These are phyloP conservation scores for Fusarium sp. DNA, from an alignment of 2,329 filamentous ascomycete species.

Conservation along the genomic window DNA sequence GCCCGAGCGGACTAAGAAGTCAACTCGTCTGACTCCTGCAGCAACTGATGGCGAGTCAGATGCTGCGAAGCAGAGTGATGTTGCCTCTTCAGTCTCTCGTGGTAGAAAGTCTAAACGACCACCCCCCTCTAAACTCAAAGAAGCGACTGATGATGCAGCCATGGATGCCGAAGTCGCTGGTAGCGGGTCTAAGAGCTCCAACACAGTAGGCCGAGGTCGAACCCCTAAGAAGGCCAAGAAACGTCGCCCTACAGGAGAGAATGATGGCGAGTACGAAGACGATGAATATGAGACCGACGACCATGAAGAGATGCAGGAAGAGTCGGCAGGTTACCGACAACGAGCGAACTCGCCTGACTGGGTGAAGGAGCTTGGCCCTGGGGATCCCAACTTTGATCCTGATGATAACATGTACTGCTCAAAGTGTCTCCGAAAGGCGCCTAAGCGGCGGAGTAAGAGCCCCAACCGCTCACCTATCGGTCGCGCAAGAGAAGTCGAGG, in stretches of 20 bases:
- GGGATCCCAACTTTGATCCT: conserved; percentile 41
- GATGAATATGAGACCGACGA: conserved; percentile 11
- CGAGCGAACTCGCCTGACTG: conserved; percentile 44
- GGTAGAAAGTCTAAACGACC: background rate
- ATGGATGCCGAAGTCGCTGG: background rate
- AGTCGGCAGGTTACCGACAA: background rate
- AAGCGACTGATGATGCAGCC: background rate
- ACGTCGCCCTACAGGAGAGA: background rate
- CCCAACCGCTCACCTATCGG: conserved; percentile 25
- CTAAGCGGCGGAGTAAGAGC: conserved; percentile 39
- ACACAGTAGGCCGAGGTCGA: background rate
- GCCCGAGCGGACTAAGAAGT: background rate
- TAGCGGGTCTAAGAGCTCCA: conserved; percentile 15
- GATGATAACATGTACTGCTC: conserved; percentile 49
- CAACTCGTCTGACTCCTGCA: background rate
- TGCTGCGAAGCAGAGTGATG: conserved; percentile 2
- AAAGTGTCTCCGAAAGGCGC: conserved; percentile 47
- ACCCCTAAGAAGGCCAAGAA: background rate
- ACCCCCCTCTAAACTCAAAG: background rate
- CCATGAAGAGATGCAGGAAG: background rate
- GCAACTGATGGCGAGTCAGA: background rate
- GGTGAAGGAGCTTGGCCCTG: conserved; percentile 39
- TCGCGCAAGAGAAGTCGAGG: conserved; percentile 38
- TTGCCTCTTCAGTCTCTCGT: conserved; percentile 1
- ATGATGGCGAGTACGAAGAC: conserved; percentile 21